These are phyloP conservation scores for Micractinium conductrix DNA, from an alignment of 139 green algal genomes.

Conservation along the genomic window DNA sequence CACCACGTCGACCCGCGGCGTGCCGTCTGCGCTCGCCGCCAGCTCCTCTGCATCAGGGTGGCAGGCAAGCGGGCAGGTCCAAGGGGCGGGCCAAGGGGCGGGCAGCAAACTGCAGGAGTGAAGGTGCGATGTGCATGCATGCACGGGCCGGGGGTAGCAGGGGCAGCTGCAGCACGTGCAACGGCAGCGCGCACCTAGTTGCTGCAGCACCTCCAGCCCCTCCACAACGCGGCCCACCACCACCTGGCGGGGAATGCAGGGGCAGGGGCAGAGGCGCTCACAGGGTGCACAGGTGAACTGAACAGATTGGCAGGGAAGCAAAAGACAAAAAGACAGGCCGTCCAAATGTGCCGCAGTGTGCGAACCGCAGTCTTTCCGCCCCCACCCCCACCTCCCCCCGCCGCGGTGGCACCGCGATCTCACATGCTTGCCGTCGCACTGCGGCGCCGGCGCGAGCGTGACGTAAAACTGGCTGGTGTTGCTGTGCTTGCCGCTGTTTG, in stretches of 20 bases:
- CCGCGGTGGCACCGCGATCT: conserved; percentile 74
- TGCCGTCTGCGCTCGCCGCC: conserved; percentile 2
- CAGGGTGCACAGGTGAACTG: neutral
- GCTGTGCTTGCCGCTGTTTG: conserved; percentile 89
- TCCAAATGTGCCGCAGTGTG: too few species aligned
- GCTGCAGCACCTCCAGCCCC: conserved; percentile 74
- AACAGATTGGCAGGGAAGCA: too few species aligned
- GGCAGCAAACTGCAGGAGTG: too few species aligned
- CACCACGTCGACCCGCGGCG: conserved; percentile 1
- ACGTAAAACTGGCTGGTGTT: conserved; percentile 93
- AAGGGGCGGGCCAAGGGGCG: too few species aligned
- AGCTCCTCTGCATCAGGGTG: conserved; percentile 15
- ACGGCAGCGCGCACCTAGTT: conserved; percentile 62
- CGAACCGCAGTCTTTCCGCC: too few species aligned
- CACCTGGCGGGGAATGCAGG: neutral
- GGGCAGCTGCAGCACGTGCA: too few species aligned
- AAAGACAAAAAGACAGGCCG: too few species aligned
- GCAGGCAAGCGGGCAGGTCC: too few species aligned
- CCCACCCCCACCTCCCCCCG: too few species aligned
- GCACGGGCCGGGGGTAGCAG: too few species aligned
- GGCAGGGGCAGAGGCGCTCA: too few species aligned
- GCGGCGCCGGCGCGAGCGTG: conserved; percentile 67
- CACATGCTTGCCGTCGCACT: conserved; percentile 89
- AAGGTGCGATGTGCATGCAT: too few species aligned
- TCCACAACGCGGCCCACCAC: conserved; percentile 59